Conservation (phyloP, 129 eudicot genomes). For the Pulicaria dysenterica region DNA sequence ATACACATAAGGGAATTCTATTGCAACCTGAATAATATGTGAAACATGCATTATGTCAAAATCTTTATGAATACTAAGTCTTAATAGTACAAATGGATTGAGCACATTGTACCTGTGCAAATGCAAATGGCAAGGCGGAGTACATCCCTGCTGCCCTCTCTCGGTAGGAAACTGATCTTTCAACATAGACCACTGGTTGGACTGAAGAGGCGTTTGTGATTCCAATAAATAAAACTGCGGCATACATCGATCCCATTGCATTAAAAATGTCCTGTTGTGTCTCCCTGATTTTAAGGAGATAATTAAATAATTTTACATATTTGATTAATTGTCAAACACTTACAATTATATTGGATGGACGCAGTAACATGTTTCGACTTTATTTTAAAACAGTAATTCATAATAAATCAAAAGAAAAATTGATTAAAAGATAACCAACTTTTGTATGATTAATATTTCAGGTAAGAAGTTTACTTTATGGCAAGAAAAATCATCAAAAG, state of each 20-base stretch:
- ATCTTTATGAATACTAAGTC: constrained; percentile 1
- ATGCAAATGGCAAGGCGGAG: constrained; percentile 89
- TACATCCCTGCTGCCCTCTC: constrained; percentile 96
- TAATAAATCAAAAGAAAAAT: no score
- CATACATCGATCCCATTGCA: constrained; percentile 95
- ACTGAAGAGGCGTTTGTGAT: constrained; percentile 85
- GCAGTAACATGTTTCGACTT: no score
- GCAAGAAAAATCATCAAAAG: neutral
- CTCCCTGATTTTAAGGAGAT: constrained; percentile 41
- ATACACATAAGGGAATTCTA: constrained; percentile 80
- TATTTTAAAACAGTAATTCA: no score
- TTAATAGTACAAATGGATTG: neutral
- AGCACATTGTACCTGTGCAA: constrained; percentile 63
- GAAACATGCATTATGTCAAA: neutral
- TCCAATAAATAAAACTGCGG: constrained; percentile 86
- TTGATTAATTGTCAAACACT: constrained; percentile 14
- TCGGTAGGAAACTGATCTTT: constrained; percentile 79
- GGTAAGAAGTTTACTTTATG: neutral
- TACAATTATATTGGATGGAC: no score
- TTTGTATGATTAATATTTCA: constrained; percentile 1
- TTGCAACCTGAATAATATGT: constrained; percentile 54
- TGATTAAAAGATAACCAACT: neutral
- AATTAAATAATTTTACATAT: neutral
- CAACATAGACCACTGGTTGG: constrained; percentile 84
- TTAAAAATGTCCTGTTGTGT: constrained; percentile 82